Evolutionary conservation across 768 basidiomycete species (phyloP).

Genomic region (Boletellus sp.): DNA sequence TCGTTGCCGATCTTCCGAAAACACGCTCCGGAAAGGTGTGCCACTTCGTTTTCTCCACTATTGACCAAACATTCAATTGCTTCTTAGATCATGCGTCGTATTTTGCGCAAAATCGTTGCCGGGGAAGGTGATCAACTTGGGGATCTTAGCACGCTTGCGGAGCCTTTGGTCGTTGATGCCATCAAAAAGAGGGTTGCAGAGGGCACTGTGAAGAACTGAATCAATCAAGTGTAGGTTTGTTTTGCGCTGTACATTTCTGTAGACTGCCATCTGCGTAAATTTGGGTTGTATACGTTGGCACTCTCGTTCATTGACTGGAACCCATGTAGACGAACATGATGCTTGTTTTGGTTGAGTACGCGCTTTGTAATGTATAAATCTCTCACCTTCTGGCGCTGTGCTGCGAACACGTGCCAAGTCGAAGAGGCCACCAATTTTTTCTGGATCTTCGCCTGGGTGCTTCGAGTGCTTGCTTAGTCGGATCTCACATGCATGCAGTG

Average conservation of each 20-base stretch:
- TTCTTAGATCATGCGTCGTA: conserved; percentile 83
- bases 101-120: conserved; percentile 94
- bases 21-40: conserved; percentile 86
- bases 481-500: no score
- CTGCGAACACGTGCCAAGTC: no score
- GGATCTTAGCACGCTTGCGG: conserved; percentile 89
- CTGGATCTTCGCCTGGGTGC: no score
- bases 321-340: no score
- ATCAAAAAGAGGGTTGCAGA: conserved; percentile 78
- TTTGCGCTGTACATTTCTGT: conserved; percentile 1
- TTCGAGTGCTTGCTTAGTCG: no score
- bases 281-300: background rate
- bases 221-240: background rate
- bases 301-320: no score
- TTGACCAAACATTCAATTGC: background rate
- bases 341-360: no score
- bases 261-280: background rate
- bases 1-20: conserved; percentile 87
- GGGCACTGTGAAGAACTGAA: conserved; percentile 21
- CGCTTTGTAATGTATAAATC: no score
- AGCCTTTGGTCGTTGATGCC: conserved; percentile 78
- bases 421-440: no score
- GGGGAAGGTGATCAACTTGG: conserved; percentile 95
- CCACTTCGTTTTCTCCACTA: background rate
- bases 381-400: no score